Conservation (phyloP, 1,284 basidiomycete genomes). For the Meira miltonrushii region DNA sequence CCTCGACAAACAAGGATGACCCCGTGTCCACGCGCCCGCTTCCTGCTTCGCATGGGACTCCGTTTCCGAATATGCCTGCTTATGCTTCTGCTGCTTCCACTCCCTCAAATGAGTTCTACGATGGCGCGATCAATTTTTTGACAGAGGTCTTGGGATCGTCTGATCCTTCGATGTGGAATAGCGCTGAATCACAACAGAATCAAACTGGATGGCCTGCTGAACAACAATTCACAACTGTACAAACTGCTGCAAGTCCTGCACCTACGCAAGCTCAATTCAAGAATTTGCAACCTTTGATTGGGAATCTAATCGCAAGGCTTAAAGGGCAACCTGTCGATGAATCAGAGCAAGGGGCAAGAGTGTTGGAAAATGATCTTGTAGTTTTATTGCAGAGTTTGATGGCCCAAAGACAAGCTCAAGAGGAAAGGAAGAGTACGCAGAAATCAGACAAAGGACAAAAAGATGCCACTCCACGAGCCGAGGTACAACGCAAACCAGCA, state of each 20-base stretch:
- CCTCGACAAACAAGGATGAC: no score
- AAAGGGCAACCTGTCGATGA: neutral
- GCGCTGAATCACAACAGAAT: neutral
- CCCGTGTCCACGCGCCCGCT: no score
- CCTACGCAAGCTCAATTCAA: conserved; percentile 3
- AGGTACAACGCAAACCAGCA: neutral
- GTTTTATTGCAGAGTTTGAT: conserved; percentile 6
- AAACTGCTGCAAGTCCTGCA: neutral
- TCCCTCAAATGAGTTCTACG: conserved; percentile 9
- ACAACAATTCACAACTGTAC: neutral
- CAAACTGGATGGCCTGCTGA: neutral
- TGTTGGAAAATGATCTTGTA: conserved; percentile 6
- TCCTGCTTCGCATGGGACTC: no score
- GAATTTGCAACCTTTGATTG: conserved; percentile 6
- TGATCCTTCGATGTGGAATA: conserved; percentile 7
- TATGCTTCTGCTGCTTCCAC: conserved; percentile 1
- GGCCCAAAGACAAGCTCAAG: conserved; percentile 7
- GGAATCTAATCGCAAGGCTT: conserved; percentile 6
- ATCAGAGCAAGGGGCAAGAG: neutral
- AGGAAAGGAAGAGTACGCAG: neutral
- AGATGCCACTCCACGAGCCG: no score
- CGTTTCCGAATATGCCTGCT: no score
- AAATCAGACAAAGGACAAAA: neutral
- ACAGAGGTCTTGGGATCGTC: conserved; percentile 7
- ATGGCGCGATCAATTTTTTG: conserved; percentile 11